A percentile compares a stretch with the other conserved stretches of the same genome.
Conservation (phyloP, 2,329 filamentous ascomycete genomes). For the Aspergillus sp. region DNA sequence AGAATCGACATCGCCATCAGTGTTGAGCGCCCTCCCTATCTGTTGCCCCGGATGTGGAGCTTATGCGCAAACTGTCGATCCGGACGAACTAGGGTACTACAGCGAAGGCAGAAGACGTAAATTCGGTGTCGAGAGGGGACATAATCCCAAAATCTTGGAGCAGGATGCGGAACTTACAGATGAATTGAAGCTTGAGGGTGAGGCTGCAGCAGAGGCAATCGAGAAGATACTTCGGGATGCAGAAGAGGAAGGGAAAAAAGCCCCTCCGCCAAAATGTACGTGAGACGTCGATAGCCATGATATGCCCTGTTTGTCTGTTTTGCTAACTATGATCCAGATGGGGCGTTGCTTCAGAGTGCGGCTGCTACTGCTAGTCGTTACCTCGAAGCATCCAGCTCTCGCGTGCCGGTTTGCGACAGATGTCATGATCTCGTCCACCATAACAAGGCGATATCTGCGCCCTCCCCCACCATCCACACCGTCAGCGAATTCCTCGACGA, state of each 20-base stretch:
- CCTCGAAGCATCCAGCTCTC: constrained; percentile 12
- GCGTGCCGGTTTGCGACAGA: constrained; percentile 60
- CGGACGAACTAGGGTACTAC: constrained; percentile 52
- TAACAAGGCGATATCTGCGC: constrained; percentile 60
- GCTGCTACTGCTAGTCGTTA: constrained; percentile 13
- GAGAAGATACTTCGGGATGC: constrained; percentile 5
- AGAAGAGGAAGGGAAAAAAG: background rate
- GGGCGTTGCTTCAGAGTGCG: constrained; percentile 15
- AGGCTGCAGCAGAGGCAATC: constrained; percentile 6
- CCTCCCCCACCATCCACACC: constrained; percentile 71
- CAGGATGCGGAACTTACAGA: constrained; percentile 12
- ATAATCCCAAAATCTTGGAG: constrained; percentile 2
- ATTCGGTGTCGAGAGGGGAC: constrained; percentile 15
- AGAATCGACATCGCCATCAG: constrained; percentile 2
- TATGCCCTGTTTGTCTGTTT: constrained; percentile 1
- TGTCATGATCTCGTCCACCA: constrained; percentile 79
- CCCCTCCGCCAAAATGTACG: constrained; percentile 9
- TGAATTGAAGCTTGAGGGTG: constrained; percentile 1
- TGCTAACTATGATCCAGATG: constrained; percentile 7
- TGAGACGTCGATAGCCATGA: background rate
- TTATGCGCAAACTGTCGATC: constrained; percentile 48
- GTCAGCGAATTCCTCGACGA: constrained; percentile 78
- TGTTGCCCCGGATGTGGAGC: constrained; percentile 58
- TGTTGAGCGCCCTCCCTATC: constrained; percentile 35
- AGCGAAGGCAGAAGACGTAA: constrained; percentile 40